Evolutionary conservation across 768 basidiomycete species (phyloP), one percentile per base, ranked within the genome.

Genomic region (Punctularia strigosozonata): DNA sequence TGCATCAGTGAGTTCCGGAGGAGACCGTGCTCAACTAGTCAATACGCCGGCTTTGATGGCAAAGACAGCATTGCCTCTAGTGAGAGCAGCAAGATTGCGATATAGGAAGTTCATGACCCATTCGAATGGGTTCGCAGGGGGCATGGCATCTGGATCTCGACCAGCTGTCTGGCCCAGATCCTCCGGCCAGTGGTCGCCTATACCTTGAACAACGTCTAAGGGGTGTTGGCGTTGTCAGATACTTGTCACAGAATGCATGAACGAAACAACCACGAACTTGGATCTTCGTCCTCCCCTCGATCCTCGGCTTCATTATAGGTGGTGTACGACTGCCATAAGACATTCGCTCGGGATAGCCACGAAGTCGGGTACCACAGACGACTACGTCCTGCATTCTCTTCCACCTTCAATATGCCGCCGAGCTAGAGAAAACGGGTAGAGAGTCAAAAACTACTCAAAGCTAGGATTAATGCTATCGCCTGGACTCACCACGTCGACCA

Each of bases 101-200:
- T 78, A 74, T 2, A 74, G 2, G 39, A 57, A 48, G 33, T 63
- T 65, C 66, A 74, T 65, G 1, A 66, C 41, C 26, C 50, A 57
- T 50, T 85, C 80, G 23, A 82, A 56, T 2, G 45, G 36, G 45
- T 82, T 85, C 2, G 63, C 51, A 0, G 84, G 83, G 1, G 84
- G 81, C 0, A 85, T 54, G 0, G 79, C 81, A 51, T 87, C 83
- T 0, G 83, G 81, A 55, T 87, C 81, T 20, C 83, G 65, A 3
- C 67, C 62, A 13, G 61, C 55, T 1, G 81, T 69, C 25, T 65
- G 47, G 3, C 76, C 79, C 1, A 84, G 63, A 47, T 81, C 78
- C 2, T 63, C 51, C 25, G 57, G 49, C 34, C 52, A 46, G 6
- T 55, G 53, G 1, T 60, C 61, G 20, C 69, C 61, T 8, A 76